These are phyloP conservation scores for Tylopilus sp. DNA, from an alignment of 768 basidiomycete species.

Conservation along the genomic window DNA sequence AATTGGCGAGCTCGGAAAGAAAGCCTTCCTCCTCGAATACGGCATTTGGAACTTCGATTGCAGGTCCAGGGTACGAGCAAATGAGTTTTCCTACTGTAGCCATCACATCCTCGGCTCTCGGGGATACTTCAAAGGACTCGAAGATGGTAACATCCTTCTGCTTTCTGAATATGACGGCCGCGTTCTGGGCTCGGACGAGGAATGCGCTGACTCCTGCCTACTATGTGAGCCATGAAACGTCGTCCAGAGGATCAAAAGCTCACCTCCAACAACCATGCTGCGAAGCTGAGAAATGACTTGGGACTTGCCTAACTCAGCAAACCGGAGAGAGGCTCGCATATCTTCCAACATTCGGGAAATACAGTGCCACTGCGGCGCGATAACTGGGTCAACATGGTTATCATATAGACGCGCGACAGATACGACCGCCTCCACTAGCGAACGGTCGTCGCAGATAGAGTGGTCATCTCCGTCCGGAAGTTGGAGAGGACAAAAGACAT, in stretches of 20 bases:
- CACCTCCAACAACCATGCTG: slow-evolving; percentile 21
- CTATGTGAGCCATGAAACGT: neutral
- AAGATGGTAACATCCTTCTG: slow-evolving; percentile 28
- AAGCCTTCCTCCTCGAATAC: slow-evolving; percentile 30
- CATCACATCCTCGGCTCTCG: slow-evolving; percentile 35
- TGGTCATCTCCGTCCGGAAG: slow-evolving; percentile 38
- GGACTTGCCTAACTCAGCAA: slow-evolving; percentile 1
- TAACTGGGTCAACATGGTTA: neutral
- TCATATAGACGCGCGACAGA: slow-evolving; percentile 20
- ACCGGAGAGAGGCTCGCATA: slow-evolving; percentile 6
- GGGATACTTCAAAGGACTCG: slow-evolving; percentile 47
- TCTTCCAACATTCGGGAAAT: slow-evolving; percentile 32
- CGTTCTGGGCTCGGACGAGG: slow-evolving; percentile 46
- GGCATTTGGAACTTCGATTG: slow-evolving; percentile 35
- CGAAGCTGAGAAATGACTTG: slow-evolving; percentile 14
- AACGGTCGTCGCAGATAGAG: slow-evolving; percentile 21
- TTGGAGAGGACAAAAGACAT: slow-evolving; percentile 42
- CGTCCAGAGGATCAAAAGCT: neutral
- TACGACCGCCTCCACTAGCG: slow-evolving; percentile 22
- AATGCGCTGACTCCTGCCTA: slow-evolving; percentile 35
- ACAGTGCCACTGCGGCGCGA: slow-evolving; percentile 26
- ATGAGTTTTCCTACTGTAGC: slow-evolving; percentile 39
- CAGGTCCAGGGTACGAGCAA: slow-evolving; percentile 44
- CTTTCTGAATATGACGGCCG: slow-evolving; percentile 40
- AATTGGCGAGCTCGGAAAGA: slow-evolving; percentile 34